Percentiles rank a stretch among this genome's conserved stretches.
These are phyloP conservation scores for Cajanus cajan DNA, from an alignment of 306 rosid genomes.

Conservation along the genomic window DNA sequence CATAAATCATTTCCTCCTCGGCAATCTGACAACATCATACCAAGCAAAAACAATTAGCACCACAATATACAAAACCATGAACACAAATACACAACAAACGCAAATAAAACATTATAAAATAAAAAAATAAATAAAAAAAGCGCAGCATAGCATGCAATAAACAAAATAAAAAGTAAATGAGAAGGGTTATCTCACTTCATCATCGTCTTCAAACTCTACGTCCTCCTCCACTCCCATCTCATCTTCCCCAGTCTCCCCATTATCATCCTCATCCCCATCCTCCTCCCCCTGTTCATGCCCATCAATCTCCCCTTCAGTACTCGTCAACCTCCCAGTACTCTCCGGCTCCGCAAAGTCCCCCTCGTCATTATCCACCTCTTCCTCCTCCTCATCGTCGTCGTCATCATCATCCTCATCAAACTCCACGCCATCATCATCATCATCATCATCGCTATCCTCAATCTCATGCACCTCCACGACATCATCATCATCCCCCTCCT, in stretches of 20 bases:
- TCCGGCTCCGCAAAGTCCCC: slow-evolving; percentile 61
- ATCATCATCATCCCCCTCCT: slow-evolving; percentile 77
- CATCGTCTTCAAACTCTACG: slow-evolving; percentile 71
- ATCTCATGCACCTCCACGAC: slow-evolving; percentile 83
- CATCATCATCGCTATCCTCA: slow-evolving; percentile 72
- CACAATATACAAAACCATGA: background rate
- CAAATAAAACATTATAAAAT: background rate
- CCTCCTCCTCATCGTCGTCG: slow-evolving; percentile 65
- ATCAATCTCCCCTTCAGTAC: slow-evolving; percentile 88
- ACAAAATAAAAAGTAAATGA: background rate
- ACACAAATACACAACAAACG: too few relatives aligned
- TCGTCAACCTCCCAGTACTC: slow-evolving; percentile 60
- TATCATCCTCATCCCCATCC: slow-evolving; percentile 77
- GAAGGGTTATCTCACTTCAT: slow-evolving; percentile 69
- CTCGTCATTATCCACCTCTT: slow-evolving; percentile 86
- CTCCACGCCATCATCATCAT: slow-evolving; percentile 67
- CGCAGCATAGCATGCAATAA: background rate
- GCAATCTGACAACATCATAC: slow-evolving; percentile 22
- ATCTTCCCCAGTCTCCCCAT: slow-evolving; percentile 86
- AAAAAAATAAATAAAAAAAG: background rate
- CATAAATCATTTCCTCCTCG: background rate
- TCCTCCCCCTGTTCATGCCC: slow-evolving; percentile 95
- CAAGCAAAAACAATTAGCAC: slow-evolving; percentile 2
- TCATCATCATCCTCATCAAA: slow-evolving; percentile 77
- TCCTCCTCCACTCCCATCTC: slow-evolving; percentile 61